Base-by-base conservation (phyloP, 2,329 filamentous ascomycete species). In the Aspergillus chevalieri region DNA sequence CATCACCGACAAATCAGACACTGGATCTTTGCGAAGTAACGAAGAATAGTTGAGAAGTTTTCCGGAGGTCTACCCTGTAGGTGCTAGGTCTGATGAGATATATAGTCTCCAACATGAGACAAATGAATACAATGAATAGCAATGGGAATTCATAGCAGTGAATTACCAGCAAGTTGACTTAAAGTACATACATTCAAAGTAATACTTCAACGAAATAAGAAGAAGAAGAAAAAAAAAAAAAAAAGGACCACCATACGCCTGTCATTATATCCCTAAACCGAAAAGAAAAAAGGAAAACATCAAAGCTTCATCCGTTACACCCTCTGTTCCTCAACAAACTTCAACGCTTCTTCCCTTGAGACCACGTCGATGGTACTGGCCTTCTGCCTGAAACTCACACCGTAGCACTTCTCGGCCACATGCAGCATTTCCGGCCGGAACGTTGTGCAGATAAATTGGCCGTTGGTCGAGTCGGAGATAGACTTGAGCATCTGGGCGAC, bases 381-480 rank as follows among this genome's bases (percentile, higher is more conserved):
- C 79, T 97, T 97, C 70, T 91, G 92, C 57, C 83, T 82, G 63
- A 78, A 97, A 46, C 88, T 89, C 46, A 98, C 93, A 53, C 93
- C 93, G 69, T 98, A 98, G 72, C 92, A 96, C 75, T 95, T 95
- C 75, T 97, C 91, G 3, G 93, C 93, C 17, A 97, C 89, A 53
- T 87, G 82, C 55, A 98, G 81, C 79, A 98, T 96, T 73, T 98
- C 93, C 1, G 93, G 93, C 50, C 93, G 80, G 82, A 98, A 98
- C 2, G 93, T 98, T 3, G 93, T 98, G 78, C 93, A 97, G 70
- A 98, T 98, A 67, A 98, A 98, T 69, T 98, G 85, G 0, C 84
- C 84, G 33, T 74, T 79, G 47, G 64, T 74, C 43, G 64, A 69
- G 53, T 71, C 69, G 12, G 85, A 89, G 55, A 89, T 90, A 48